These are phyloP conservation scores for Silene conica DNA, from an alignment of 148 eudicot genomes.

Conservation along the genomic window DNA sequence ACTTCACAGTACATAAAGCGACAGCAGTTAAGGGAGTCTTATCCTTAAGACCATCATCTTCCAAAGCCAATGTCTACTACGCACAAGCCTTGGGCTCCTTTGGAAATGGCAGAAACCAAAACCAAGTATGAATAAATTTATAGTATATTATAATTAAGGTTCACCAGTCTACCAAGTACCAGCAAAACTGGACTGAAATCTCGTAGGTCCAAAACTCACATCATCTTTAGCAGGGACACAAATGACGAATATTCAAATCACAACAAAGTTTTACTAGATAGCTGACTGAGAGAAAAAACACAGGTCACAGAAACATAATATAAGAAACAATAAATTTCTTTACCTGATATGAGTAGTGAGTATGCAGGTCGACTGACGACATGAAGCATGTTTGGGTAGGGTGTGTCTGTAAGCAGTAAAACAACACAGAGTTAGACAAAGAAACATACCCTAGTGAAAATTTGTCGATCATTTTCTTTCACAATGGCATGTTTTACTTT, in stretches of 20 bases:
- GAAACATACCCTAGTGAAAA: background rate
- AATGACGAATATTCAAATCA: background rate
- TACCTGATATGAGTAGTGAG: conserved; percentile 99
- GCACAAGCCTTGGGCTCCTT: background rate
- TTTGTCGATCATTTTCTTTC: background rate
- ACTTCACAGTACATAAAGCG: background rate
- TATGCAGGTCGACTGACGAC: conserved; percentile 99
- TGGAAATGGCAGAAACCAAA: background rate
- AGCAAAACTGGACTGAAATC: background rate
- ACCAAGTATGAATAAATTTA: background rate
- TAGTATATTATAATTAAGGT: background rate
- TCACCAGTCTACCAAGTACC: background rate
- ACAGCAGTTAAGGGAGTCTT: background rate
- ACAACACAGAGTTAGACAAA: background rate
- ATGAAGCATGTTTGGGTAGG: conserved; percentile 98
- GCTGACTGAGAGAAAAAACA: background rate
- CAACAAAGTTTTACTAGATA: background rate
- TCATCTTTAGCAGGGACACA: background rate
- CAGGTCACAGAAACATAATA: background rate
- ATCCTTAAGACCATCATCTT: background rate
- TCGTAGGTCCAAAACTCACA: background rate
- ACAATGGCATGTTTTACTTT: background rate
- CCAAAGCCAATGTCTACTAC: background rate
- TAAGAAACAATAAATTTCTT: background rate
- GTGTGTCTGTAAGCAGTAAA: conserved; percentile 60